Base-by-base conservation (phyloP, 768 basidiomycete genomes). In the Termitomyces sp. region DNA sequence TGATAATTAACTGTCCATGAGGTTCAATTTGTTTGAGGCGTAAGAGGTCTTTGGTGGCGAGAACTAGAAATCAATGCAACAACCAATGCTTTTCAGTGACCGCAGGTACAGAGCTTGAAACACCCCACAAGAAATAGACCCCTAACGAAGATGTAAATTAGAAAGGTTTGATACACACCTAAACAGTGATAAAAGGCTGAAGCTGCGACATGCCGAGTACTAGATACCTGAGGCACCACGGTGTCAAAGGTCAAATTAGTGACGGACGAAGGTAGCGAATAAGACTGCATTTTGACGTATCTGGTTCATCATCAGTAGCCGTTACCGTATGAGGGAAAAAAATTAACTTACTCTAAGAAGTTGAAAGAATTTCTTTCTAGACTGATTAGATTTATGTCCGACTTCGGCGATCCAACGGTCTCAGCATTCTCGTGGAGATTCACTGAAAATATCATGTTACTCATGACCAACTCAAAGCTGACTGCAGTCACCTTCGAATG, bases 151-250 rank as follows among this genome's bases (percentile, higher is more conserved):
- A 42, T 7, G 14, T 10, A 57, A 24, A 30, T 16, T 8, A 52
- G 8, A 51, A 14, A 48, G 30, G 30, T 14, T 43, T 54, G 28
- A 6, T 36, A 69, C 79, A 38, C 58, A 92, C 92, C 90, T 44
- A 94, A 77, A 67, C 90, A 92, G 63, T 94, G 90, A 69, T 94
- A 91, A 68, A 94, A 86, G 4, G 85, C 92, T 16, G 88, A 83
- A 9, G 91, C 85, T 10, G 89, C 92, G 38, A 93, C 87, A 66
- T 86, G 89, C 10, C 82, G 78, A 4, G 87, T 89, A 63, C 86
- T 90, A 1, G 86, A 82, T 45, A 71, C 67, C 60, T 73, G 79
- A 10, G 89, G 90, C 10, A 84, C 87, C 35, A 93, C 77, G 33
- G 76, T 77, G 58, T 87, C 82, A 65, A 92, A 90, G 10, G 72